Conservation (phyloP, 108 stramenopile genomes). For the Ochromonas danica region DNA sequence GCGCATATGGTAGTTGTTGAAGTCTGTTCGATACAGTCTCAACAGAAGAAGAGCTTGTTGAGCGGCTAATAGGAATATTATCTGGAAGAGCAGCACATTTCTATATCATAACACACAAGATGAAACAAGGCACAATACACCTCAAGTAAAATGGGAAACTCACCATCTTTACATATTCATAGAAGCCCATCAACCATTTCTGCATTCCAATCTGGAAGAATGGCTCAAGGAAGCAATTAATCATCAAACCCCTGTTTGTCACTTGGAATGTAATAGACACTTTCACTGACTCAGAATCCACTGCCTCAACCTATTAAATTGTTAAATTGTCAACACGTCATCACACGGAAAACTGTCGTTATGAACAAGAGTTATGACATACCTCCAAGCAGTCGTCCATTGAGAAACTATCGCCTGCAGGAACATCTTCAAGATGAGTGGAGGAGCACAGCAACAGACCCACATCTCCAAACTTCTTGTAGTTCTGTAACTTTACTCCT, state of each 20-base stretch:
- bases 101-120: too few species aligned
- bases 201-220: not conserved
- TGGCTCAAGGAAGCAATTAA: not conserved
- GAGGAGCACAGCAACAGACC: not conserved
- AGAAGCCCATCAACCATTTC: not conserved
- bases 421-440: slow-evolving; percentile 18
- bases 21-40: too few species aligned
- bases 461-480: not conserved
- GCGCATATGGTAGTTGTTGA: too few species aligned
- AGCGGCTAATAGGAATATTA: too few species aligned
- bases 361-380: too few species aligned
- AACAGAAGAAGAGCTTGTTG: too few species aligned
- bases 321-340: too few species aligned
- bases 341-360: too few species aligned
- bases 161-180: not conserved
- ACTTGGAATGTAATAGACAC: not conserved
- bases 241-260: not conserved
- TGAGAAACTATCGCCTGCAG: not conserved
- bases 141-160: too few species aligned
- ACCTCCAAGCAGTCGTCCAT: not conserved
- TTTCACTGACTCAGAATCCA: not conserved
- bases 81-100: too few species aligned
- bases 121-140: too few species aligned
- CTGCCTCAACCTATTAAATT: too few species aligned
- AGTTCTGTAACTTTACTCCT: not conserved